A percentile compares a stretch with the other conserved stretches of the same genome.
phyloP scores from a whole-genome alignment of 2,329 filamentous ascomycete genomes.

The Huntiella savannae region DNA sequence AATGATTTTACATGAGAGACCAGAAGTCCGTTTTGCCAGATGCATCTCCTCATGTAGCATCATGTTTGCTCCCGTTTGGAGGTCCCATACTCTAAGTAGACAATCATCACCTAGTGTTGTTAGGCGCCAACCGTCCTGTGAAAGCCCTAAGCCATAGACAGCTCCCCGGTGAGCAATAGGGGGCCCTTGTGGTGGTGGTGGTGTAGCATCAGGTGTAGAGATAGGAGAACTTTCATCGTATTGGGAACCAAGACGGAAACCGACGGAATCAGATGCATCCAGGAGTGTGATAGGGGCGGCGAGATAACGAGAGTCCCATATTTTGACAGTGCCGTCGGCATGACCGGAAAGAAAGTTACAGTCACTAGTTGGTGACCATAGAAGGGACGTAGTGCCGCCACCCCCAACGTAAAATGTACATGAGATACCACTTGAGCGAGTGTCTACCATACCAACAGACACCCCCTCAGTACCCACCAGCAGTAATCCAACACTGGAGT shows the following conservation, averaged over 20 bases:
- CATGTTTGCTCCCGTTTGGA: slow-evolving; percentile 63
- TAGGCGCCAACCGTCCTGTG: slow-evolving; percentile 56
- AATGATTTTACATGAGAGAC: background rate
- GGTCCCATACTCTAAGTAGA: slow-evolving; percentile 73
- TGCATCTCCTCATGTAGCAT: slow-evolving; percentile 57
- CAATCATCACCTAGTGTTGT: slow-evolving; percentile 70
- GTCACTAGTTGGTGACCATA: slow-evolving; percentile 68
- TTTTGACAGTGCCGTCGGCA: slow-evolving; percentile 53
- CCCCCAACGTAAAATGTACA: slow-evolving; percentile 53
- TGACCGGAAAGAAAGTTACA: slow-evolving; percentile 68
- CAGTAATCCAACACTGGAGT: slow-evolving; percentile 48
- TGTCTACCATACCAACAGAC: slow-evolving; percentile 65
- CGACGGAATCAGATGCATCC: slow-evolving; percentile 67
- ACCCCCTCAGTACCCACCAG: slow-evolving; percentile 79
- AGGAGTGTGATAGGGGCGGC: slow-evolving; percentile 58
- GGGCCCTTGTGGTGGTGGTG: slow-evolving; percentile 23
- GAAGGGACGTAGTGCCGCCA: slow-evolving; percentile 46
- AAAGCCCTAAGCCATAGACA: slow-evolving; percentile 75
- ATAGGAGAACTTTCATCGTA: slow-evolving; percentile 17
- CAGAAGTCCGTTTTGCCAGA: slow-evolving; percentile 25
- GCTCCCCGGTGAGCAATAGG: slow-evolving; percentile 58
- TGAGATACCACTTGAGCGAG: slow-evolving; percentile 20
- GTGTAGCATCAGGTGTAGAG: slow-evolving; percentile 17
- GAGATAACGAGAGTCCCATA: slow-evolving; percentile 69
- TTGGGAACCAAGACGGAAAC: slow-evolving; percentile 30